Percentiles rank a stretch among this genome's conserved stretches.
phyloP scores from a whole-genome alignment of 371 early-diverging fungal species.

The Mortierella sp. region DNA sequence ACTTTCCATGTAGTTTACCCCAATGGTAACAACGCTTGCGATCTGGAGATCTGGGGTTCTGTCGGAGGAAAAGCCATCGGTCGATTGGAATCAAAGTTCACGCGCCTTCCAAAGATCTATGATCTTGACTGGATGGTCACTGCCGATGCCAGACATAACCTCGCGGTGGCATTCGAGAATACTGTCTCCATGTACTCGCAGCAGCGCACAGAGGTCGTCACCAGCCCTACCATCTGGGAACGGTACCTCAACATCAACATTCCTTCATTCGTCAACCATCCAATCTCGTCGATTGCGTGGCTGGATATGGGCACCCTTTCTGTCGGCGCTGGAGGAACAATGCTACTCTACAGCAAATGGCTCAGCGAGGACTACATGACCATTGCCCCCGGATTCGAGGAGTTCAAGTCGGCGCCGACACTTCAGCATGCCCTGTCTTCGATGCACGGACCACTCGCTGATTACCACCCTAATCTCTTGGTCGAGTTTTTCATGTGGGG shows the following conservation, averaged over 20 bases:
- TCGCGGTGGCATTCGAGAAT: conserved; percentile 70
- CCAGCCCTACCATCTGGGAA: conserved; percentile 51
- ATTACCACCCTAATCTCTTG: conserved; percentile 85
- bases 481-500: conserved; percentile 86
- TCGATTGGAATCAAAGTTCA: conserved; percentile 35
- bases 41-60: conserved; percentile 53
- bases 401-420: conserved; percentile 64
- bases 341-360: conserved; percentile 79
- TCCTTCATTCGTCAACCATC: conserved; percentile 45
- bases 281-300: conserved; percentile 74
- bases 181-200: conserved; percentile 51
- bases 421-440: conserved; percentile 69
- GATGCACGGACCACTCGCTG: conserved; percentile 76
- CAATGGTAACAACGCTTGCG: conserved; percentile 26
- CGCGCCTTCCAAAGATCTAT: conserved; percentile 53
- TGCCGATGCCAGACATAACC: conserved; percentile 78
- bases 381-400: conserved; percentile 45
- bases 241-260: conserved; percentile 37
- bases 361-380: conserved; percentile 63
- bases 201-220: conserved; percentile 45
- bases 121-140: conserved; percentile 82
- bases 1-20: conserved; percentile 29
- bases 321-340: conserved; percentile 71
- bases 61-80: conserved; percentile 43
- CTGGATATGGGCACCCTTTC: conserved; percentile 75